Base-by-base conservation (phyloP, 2,329 filamentous ascomycete species). In the Verticillium dahliae region DNA sequence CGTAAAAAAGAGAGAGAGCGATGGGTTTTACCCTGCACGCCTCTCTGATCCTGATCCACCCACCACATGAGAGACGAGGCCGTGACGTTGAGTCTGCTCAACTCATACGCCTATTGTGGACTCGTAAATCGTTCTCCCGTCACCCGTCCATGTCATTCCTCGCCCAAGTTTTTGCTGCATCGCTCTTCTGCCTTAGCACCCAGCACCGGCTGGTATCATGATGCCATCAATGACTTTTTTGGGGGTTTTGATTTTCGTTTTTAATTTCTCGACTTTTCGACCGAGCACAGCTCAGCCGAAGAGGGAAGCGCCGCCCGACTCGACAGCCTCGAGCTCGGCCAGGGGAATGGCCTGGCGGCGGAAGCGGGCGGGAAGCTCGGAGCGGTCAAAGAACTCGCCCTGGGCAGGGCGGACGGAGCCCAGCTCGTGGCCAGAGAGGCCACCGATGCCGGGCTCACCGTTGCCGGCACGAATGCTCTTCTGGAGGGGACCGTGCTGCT, bases 311-410 rank as follows among this genome's bases (percentile, higher is more conserved):
- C 95, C 95, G 61, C 93, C 95, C 61, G 91, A 95, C 85, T 97
- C 92, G 71, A 99, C 85, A 27, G 92, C 93, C 76, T 98, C 95
- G 63, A 99, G 99, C 84, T 99, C 95, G 54, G 88, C 87, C 68
- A 88, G 77, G 41, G 85, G 88, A 78, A 93, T 90, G 13, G 86
- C 84, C 57, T 85, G 80, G 66, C 92, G 85, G 71, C 88, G 86
- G 85, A 97, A 99, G 69, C 94, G 86, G 65, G 81, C 74, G 18
- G 95, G 94, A 31, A 99, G 87, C 78, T 99, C 90, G 68, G 86
- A 90, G 69, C 92, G 87, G 76, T 98, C 95, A 73, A 97, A 97
- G 76, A 84, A 92, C 74, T 91, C 80, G 68, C 94, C 94, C 70
- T 86, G 77, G 63, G 83, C 83, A 41, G 93, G 83, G 67, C 83